phyloP scores from a whole-genome alignment of 495 filamentous ascomycete species.

The Lindgomyces ingoldianus region DNA sequence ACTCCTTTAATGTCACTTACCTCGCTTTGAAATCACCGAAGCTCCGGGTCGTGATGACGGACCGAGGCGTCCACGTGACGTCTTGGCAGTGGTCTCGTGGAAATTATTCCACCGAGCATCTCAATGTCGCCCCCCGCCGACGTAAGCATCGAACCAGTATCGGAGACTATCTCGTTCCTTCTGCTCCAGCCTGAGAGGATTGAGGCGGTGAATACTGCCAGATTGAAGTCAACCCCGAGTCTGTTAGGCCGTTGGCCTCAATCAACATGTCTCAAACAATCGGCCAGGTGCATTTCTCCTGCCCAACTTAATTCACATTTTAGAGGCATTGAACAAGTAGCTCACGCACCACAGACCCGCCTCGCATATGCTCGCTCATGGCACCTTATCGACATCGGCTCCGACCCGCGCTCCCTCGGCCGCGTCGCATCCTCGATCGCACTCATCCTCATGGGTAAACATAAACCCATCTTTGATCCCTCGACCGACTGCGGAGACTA shows the following conservation, averaged over 20 bases:
- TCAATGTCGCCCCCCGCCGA: constrained; percentile 9
- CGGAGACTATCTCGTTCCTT: neutral
- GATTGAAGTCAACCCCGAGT: neutral
- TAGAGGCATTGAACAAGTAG: neutral
- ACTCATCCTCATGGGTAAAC: constrained; percentile 92
- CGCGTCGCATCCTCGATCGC: constrained; percentile 91
- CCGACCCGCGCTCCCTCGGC: constrained; percentile 64
- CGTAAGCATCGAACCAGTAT: neutral
- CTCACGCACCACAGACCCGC: constrained; percentile 64
- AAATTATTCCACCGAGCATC: constrained; percentile 22
- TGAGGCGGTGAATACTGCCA: constrained; percentile 6
- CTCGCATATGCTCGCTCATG: constrained; percentile 94
- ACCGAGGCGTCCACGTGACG: constrained; percentile 12
- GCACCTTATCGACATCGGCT: constrained; percentile 82
- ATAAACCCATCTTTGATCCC: constrained; percentile 96
- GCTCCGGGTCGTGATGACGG: constrained; percentile 3
- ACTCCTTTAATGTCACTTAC: neutral
- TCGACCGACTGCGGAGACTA: constrained; percentile 98
- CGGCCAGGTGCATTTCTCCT: constrained; percentile 56
- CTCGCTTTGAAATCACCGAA: constrained; percentile 14
- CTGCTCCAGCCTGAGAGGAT: neutral
- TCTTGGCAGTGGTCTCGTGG: neutral
- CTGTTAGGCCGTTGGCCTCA: constrained; percentile 11
- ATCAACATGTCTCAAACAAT: constrained; percentile 66
- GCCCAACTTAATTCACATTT: constrained; percentile 1